Evolutionary conservation across 192 early-diverging fungal genomes (phyloP).

Genomic region (Gonapodya prolifera): DNA sequence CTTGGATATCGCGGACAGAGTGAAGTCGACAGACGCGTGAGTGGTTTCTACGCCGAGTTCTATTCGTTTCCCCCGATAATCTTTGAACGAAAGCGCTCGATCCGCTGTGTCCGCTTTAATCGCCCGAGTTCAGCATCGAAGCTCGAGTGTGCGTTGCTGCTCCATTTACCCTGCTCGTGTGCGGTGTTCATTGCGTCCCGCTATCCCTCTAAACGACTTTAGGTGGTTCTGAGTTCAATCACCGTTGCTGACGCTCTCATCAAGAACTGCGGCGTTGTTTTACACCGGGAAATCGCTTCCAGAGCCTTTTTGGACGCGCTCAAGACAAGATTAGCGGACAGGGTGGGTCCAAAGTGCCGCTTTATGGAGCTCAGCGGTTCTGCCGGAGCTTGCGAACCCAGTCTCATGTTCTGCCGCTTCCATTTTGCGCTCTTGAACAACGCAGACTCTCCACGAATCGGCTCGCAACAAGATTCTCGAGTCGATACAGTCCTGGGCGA

Average conservation of each 20-base stretch:
- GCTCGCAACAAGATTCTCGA: slow-evolving; percentile 72
- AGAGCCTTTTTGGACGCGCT: slow-evolving; percentile 60
- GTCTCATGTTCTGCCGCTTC: not conserved
- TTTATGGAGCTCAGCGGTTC: not conserved
- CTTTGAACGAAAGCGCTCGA: slow-evolving; percentile 8
- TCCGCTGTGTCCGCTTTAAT: slow-evolving; percentile 23
- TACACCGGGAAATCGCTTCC: slow-evolving; percentile 76
- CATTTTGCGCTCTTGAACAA: not conserved
- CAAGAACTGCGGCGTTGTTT: slow-evolving; percentile 72
- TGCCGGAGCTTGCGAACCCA: slow-evolving; percentile 5
- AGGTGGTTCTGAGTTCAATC: slow-evolving; percentile 25
- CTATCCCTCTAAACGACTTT: not conserved
- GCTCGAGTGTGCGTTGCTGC: slow-evolving; percentile 71
- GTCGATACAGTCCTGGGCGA: slow-evolving; percentile 82
- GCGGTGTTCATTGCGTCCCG: slow-evolving; percentile 5
- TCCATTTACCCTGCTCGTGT: slow-evolving; percentile 51
- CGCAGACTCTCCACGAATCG: slow-evolving; percentile 54
- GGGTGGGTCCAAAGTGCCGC: slow-evolving; percentile 19
- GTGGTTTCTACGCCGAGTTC: slow-evolving; percentile 13
- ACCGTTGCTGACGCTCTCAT: slow-evolving; percentile 73
- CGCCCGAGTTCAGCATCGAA: slow-evolving; percentile 22
- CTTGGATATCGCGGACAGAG: slow-evolving; percentile 57
- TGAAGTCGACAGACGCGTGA: slow-evolving; percentile 14
- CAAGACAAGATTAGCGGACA: slow-evolving; percentile 58
- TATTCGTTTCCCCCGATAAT: not conserved